A percentile compares a stretch with the other conserved stretches of the same genome.
Evolutionary conservation across 176 grass and related monocot species (phyloP).

Genomic region (Tillandsia fasciculata): DNA sequence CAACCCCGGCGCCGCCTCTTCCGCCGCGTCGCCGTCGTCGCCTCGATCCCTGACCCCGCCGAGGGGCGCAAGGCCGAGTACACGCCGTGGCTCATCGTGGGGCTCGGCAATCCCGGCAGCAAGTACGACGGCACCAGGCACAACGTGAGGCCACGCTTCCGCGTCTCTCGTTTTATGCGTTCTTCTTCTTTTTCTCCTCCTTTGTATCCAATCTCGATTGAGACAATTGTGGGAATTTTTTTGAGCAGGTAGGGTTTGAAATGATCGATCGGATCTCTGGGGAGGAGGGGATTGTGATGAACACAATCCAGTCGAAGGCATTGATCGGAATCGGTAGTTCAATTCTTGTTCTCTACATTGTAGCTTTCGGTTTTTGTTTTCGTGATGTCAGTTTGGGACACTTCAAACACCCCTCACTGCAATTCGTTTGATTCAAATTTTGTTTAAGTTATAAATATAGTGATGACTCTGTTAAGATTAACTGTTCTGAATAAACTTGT

Average conservation of each 20-base stretch:
- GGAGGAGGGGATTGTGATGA: constrained; percentile 55
- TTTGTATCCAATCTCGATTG: background rate
- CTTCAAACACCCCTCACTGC: too few relatives aligned
- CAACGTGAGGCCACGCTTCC: constrained; percentile 41
- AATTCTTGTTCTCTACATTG: background rate
- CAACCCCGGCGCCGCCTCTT: constrained; percentile 1
- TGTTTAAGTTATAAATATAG: background rate
- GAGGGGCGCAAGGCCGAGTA: constrained; percentile 44
- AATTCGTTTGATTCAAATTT: too few relatives aligned
- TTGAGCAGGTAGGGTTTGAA: constrained; percentile 73
- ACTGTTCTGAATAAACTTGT: background rate
- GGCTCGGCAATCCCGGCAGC: constrained; percentile 79
- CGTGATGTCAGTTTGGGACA: background rate
- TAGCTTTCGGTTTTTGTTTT: background rate
- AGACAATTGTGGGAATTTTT: background rate
- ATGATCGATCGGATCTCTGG: constrained; percentile 75
- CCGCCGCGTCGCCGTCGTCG: constrained; percentile 8
- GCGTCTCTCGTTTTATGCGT: too few relatives aligned
- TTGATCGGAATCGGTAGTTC: constrained; percentile 75
- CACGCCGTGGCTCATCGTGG: constrained; percentile 93
- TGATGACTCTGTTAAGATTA: background rate
- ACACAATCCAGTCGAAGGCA: constrained; percentile 78
- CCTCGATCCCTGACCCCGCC: constrained; percentile 43
- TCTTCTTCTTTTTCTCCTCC: background rate
- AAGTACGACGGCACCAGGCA: constrained; percentile 93